A percentile compares a stretch with the other conserved stretches of the same genome.
These are phyloP conservation scores for Blastomyces parvus DNA, from an alignment of 2,329 filamentous ascomycete genomes.

Conservation along the genomic window DNA sequence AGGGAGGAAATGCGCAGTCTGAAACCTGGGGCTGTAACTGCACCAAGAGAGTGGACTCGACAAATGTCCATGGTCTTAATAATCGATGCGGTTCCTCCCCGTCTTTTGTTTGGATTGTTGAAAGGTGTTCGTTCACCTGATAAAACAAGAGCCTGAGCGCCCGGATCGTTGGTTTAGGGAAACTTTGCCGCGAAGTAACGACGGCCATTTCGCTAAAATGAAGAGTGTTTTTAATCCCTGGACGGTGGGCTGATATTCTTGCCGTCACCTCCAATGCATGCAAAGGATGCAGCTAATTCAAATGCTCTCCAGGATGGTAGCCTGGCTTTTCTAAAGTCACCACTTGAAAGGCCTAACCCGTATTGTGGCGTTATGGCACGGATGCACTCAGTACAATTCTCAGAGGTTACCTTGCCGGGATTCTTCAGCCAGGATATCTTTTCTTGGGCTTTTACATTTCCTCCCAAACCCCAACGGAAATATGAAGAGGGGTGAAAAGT, in stretches of 20 bases:
- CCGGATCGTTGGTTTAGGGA: too few relatives aligned
- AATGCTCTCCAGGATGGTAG: background rate
- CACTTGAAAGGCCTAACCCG: background rate
- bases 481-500: background rate
- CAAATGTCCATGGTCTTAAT: background rate
- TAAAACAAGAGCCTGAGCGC: background rate
- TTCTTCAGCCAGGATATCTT: background rate
- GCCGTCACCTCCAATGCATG: background rate
- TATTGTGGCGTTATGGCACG: background rate
- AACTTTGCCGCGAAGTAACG: background rate
- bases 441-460: background rate
- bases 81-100: background rate
- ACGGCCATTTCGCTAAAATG: background rate
- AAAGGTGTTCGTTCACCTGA: background rate
- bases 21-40: background rate
- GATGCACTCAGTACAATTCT: background rate
- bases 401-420: background rate
- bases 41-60: background rate
- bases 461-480: background rate
- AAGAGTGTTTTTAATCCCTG: background rate
- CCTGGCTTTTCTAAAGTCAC: background rate
- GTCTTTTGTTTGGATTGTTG: background rate
- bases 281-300: background rate
- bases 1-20: too few relatives aligned
- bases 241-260: background rate